A percentile compares a stretch with the other conserved stretches of the same genome.
Conservation (phyloP, 2,329 filamentous ascomycete genomes). For the Coleophoma eucalyptorum region DNA sequence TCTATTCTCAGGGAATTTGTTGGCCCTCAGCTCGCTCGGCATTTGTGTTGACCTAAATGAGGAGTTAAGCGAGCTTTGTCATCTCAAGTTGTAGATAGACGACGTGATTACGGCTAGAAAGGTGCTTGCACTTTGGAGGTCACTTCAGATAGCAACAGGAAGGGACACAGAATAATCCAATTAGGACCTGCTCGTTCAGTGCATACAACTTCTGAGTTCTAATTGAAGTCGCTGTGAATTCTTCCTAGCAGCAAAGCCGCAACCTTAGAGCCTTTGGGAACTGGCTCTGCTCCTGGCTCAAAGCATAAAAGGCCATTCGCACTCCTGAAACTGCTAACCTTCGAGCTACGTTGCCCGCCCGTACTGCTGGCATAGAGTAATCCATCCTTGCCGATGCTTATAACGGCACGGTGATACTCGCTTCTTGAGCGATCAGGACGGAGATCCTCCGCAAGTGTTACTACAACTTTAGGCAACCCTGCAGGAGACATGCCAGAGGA, state of each 20-base stretch:
- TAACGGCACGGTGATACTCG: conserved; percentile 86
- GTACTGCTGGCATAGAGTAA: conserved; percentile 73
- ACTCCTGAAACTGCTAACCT: conserved; percentile 81
- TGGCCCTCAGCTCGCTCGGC: no score
- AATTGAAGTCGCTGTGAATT: conserved; percentile 17
- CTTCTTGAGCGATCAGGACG: conserved; percentile 69
- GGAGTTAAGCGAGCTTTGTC: no score
- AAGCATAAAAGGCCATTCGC: conserved; percentile 85
- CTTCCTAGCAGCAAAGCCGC: conserved; percentile 76
- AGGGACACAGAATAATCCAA: no score
- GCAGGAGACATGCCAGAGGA: conserved; percentile 63
- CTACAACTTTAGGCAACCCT: conserved; percentile 70
- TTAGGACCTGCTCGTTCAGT: no score
- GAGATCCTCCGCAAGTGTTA: conserved; percentile 69
- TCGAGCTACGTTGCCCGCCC: conserved; percentile 83
- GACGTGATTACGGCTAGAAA: no score
- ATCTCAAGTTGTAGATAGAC: no score
- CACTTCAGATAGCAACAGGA: no score
- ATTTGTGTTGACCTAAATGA: no score
- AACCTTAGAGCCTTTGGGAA: conserved; percentile 66
- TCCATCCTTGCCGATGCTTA: conserved; percentile 64
- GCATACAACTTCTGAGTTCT: no score
- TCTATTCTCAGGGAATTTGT: no score
- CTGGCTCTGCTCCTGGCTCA: conserved; percentile 58
- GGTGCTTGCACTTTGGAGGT: no score